Conservation (phyloP, 768 basidiomycete species). For the Lactifluus hygrophoroides region DNA sequence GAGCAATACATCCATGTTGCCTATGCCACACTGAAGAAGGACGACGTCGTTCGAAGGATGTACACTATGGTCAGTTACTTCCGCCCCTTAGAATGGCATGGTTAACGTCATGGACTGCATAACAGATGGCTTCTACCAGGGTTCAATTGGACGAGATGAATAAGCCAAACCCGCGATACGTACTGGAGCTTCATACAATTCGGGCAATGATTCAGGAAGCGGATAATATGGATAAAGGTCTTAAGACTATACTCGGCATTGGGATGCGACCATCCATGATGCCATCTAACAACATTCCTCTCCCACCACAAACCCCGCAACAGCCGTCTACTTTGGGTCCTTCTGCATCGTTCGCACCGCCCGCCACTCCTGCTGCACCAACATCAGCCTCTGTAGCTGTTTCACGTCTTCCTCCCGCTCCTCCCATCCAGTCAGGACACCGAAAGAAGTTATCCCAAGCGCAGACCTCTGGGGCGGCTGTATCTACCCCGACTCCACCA, state of each 20-base stretch:
- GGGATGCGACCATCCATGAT: background rate
- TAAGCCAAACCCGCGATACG: conserved; percentile 10
- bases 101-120: background rate
- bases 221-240: conserved; percentile 16
- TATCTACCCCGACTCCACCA: conserved; percentile 15
- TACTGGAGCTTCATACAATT: conserved; percentile 19
- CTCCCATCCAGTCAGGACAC: conserved; percentile 1
- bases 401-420: background rate
- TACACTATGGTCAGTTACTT: conserved; percentile 6
- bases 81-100: background rate
- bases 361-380: background rate
- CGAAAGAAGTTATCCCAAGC: conserved; percentile 13
- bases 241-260: background rate
- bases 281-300: background rate
- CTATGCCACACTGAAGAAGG: background rate
- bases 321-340: conserved; percentile 1
- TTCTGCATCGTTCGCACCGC: background rate
- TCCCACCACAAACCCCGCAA: background rate
- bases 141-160: conserved; percentile 10
- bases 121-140: conserved; percentile 11
- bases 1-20: conserved; percentile 7
- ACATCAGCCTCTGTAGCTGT: background rate
- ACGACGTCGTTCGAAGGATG: conserved; percentile 1
- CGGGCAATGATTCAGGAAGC: conserved; percentile 20
- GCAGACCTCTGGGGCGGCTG: background rate